Percentiles rank a stretch among this genome's conserved stretches.
These are phyloP conservation scores for Miscanthus lutarioriparius DNA, from an alignment of 176 grass and related monocot species.

Conservation along the genomic window DNA sequence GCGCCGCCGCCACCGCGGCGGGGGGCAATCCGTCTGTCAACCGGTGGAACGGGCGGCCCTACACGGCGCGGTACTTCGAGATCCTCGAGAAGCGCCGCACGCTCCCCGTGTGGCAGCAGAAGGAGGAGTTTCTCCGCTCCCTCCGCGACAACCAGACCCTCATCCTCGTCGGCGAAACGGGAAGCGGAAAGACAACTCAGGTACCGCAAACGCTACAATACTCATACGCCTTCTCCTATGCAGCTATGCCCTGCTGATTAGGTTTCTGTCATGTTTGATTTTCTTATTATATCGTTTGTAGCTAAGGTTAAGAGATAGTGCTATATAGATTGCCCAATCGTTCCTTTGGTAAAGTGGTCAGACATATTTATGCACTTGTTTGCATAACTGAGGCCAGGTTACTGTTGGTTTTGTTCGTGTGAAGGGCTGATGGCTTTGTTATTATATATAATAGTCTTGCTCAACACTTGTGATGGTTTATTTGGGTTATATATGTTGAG, in stretches of 20 bases:
- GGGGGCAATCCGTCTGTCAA: conserved; percentile 55
- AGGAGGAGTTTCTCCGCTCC: conserved; percentile 77
- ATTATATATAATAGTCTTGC: not conserved
- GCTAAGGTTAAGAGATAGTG: not conserved
- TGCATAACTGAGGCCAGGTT: not conserved
- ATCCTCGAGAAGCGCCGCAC: conserved; percentile 87
- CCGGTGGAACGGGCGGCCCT: conserved; percentile 81
- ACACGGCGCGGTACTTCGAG: conserved; percentile 71
- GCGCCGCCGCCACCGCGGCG: conserved; percentile 19
- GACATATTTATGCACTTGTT: not conserved
- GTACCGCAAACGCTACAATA: conserved; percentile 26
- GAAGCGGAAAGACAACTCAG: conserved; percentile 99
- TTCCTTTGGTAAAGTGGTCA: not conserved
- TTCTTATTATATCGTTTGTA: not conserved
- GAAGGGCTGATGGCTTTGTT: not conserved
- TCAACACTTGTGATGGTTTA: not conserved
- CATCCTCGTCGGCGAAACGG: conserved; percentile 92
- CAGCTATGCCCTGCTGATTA: not conserved
- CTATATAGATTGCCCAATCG: not conserved
- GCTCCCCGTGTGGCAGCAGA: conserved; percentile 98
- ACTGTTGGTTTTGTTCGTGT: not conserved
- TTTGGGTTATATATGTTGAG: not conserved
- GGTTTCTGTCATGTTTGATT: not conserved
- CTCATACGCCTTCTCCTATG: not conserved
- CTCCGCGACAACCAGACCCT: conserved; percentile 79